Conservation (phyloP, 805 yeast genomes). For the Sugiyamaella qingdaonensis region DNA sequence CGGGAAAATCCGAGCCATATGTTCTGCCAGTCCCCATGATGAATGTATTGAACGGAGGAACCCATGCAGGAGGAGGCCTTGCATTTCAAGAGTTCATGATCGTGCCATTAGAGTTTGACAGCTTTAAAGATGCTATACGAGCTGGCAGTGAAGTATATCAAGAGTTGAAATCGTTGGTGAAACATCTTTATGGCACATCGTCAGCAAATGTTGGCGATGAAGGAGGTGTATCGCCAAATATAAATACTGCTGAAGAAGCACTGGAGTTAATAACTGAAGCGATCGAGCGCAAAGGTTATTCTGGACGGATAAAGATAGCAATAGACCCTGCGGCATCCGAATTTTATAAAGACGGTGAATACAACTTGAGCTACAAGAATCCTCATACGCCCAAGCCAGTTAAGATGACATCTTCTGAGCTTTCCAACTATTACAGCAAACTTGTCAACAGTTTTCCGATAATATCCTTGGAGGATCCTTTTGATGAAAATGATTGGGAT, state of each 20-base stretch:
- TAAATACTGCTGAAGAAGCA: conserved; percentile 93
- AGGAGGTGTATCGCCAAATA: conserved; percentile 99
- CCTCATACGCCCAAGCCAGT: conserved; percentile 85
- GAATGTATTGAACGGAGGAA: conserved; percentile 98
- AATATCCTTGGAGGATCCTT: conserved; percentile 98
- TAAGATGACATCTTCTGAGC: conserved; percentile 85
- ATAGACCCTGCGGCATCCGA: conserved; percentile 96
- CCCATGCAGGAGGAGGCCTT: conserved; percentile 98
- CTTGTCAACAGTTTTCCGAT: conserved; percentile 91
- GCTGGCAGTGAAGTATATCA: conserved; percentile 98
- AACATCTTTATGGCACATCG: conserved; percentile 91
- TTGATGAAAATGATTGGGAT: conserved; percentile 99
- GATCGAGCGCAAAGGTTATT: conserved; percentile 91
- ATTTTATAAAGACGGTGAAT: conserved; percentile 94
- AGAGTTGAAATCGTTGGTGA: conserved; percentile 85
- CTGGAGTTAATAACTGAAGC: conserved; percentile 87
- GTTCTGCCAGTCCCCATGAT: conserved; percentile 98
- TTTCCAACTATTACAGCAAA: conserved; percentile 76
- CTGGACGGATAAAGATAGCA: conserved; percentile 87
- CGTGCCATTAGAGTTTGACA: conserved; percentile 86
- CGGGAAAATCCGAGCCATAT: conserved; percentile 74
- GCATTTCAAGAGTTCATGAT: conserved; percentile 99
- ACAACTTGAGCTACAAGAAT: conserved; percentile 98
- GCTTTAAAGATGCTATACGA: conserved; percentile 94
- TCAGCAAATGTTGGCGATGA: conserved; percentile 99